Evolutionary conservation across 2,329 filamentous ascomycete species (phyloP).

Genomic region (Cadophora gregata): DNA sequence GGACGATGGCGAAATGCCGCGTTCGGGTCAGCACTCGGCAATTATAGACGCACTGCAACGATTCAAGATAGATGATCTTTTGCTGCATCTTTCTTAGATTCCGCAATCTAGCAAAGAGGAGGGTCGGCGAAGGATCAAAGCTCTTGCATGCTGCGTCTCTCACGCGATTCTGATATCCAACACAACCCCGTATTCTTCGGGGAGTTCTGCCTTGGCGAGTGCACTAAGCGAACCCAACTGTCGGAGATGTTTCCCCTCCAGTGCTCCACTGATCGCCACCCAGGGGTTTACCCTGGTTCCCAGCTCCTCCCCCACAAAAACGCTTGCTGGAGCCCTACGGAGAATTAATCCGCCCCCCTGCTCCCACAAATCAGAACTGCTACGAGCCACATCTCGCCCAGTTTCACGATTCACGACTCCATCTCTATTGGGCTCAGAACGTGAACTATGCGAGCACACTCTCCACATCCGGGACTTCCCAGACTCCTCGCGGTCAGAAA

Average conservation of each 20-base stretch:
- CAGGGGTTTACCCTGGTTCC: neutral
- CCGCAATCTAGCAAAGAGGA: neutral
- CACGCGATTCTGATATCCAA: neutral
- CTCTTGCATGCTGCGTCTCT: neutral
- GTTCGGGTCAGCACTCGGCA: neutral
- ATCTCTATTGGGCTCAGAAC: neutral
- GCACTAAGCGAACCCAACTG: neutral
- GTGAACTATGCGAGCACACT: neutral
- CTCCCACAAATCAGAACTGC: neutral
- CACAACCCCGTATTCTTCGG: neutral
- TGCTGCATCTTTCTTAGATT: neutral
- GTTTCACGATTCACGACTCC: conserved; percentile 9
- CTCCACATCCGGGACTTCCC: neutral
- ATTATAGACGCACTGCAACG: neutral
- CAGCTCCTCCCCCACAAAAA: neutral
- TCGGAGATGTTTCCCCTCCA: neutral
- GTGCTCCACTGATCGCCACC: neutral
- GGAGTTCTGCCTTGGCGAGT: neutral
- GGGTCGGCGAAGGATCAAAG: neutral
- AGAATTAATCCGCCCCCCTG: neutral
- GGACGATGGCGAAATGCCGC: neutral
- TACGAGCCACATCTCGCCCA: neutral
- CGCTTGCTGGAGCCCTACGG: neutral
- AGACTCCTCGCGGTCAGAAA: neutral
- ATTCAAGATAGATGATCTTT: neutral